Evolutionary conservation across 2,329 filamentous ascomycete genomes (phyloP).

Genomic region (Sporothrix luriei): DNA sequence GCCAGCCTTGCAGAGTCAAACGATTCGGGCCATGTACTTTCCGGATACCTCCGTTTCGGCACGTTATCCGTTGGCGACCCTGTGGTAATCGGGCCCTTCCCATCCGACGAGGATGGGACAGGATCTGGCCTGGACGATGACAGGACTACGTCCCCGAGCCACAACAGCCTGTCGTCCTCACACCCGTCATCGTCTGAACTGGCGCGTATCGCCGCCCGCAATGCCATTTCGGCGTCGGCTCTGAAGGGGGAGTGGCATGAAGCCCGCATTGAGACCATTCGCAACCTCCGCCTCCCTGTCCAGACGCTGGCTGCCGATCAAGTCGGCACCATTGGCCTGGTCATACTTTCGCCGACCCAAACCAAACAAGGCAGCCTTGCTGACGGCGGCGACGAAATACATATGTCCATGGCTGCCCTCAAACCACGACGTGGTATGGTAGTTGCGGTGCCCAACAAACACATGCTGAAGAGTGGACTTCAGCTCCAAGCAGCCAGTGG

Average conservation of each 20-base stretch:
- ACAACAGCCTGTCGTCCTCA: conserved; percentile 55
- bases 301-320: conserved; percentile 75
- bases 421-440: conserved; percentile 80
- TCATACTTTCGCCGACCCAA: conserved; percentile 52
- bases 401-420: conserved; percentile 37
- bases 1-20: conserved; percentile 47
- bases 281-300: conserved; percentile 84
- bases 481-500: conserved; percentile 67
- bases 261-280: conserved; percentile 80
- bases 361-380: conserved; percentile 26
- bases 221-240: conserved; percentile 54
- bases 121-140: conserved; percentile 51
- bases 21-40: conserved; percentile 71
- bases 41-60: conserved; percentile 81
- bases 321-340: conserved; percentile 83
- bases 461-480: conserved; percentile 59
- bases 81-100: conserved; percentile 78
- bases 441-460: conserved; percentile 63
- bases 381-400: conserved; percentile 29
- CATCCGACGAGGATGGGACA: conserved; percentile 55
- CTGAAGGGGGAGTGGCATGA: conserved; percentile 73
- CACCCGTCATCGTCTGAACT: conserved; percentile 59
- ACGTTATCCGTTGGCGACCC: conserved; percentile 75
- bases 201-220: conserved; percentile 56
- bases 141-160: conserved; percentile 51